Conservation (phyloP, 2,329 filamentous ascomycete genomes). For the Cercospora citrullina region DNA sequence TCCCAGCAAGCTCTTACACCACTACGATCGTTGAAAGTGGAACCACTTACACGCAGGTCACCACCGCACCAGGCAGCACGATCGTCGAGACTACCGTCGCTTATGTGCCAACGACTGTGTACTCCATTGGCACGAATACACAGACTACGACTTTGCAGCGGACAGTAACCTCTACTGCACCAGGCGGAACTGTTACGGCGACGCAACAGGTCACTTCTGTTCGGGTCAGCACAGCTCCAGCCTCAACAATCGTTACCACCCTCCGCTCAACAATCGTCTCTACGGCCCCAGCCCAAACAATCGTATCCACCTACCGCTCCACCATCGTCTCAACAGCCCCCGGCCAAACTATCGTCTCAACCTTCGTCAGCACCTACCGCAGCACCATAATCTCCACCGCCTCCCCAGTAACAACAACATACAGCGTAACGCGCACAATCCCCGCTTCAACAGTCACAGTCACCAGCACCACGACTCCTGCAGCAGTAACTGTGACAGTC, state of each 20-base stretch:
- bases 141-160: background rate
- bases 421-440: background rate
- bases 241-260: background rate
- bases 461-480: background rate
- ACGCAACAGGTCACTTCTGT: background rate
- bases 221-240: background rate
- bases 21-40: conserved; percentile 5
- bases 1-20: conserved; percentile 9
- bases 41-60: background rate
- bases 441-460: conserved; percentile 6
- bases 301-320: background rate
- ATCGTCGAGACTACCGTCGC: background rate
- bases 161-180: background rate
- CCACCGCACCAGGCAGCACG: background rate
- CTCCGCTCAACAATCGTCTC: background rate
- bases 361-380: background rate
- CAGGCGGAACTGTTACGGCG: background rate
- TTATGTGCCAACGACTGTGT: background rate
- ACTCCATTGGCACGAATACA: background rate
- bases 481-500: background rate
- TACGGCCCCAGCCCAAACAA: background rate
- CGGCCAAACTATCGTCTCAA: background rate
- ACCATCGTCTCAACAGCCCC: background rate
- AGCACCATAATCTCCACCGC: background rate
- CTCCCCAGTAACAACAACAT: background rate